Conservation (phyloP, 208 protist species). For the Leishmania lainsoni region DNA sequence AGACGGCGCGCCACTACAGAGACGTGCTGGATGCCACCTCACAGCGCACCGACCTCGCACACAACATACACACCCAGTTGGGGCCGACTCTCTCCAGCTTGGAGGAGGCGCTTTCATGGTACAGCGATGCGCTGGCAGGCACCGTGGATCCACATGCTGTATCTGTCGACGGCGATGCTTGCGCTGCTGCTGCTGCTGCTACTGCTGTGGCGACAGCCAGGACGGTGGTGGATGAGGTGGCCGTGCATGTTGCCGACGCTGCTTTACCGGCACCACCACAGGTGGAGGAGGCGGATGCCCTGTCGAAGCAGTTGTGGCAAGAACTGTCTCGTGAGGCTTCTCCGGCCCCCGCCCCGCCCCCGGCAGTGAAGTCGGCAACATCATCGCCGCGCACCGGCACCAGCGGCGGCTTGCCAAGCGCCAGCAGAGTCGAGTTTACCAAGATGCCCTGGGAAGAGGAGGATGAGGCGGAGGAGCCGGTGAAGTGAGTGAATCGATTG, state of each 20-base stretch:
- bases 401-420: background rate
- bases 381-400: background rate
- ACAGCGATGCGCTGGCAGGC: conserved; percentile 6
- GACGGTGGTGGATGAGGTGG: background rate
- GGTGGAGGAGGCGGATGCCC: background rate
- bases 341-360: background rate
- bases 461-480: conserved; percentile 47
- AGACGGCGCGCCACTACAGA: conserved; percentile 26
- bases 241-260: background rate
- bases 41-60: conserved; percentile 2
- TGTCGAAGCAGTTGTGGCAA: background rate
- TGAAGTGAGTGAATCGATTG: background rate
- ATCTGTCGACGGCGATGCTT: background rate
- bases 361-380: background rate
- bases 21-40: conserved; percentile 8
- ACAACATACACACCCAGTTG: conserved; percentile 3
- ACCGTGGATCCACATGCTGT: background rate
- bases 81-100: background rate
- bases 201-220: background rate
- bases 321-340: background rate
- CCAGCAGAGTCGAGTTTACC: conserved; percentile 49
- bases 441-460: conserved; percentile 91
- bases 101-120: conserved; percentile 14
- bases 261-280: background rate
- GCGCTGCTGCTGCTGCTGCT: background rate